phyloP scores from a whole-genome alignment of 2,329 filamentous ascomycete species.

The Penicillium sp. region DNA sequence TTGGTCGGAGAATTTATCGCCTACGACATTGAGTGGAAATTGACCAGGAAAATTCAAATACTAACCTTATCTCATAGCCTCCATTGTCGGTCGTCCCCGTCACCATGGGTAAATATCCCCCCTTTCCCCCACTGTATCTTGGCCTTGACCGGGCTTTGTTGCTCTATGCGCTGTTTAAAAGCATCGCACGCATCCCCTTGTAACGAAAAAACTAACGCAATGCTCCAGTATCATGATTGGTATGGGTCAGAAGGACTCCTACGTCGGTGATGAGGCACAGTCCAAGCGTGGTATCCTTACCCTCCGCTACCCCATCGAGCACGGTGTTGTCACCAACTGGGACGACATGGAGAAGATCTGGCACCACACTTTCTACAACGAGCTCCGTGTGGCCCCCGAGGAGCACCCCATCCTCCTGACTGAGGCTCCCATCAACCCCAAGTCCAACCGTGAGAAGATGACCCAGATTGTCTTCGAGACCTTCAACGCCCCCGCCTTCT shows the following conservation, averaged over 20 bases:
- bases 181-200: background rate
- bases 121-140: background rate
- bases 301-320: constrained; percentile 99
- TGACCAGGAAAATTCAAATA: constrained; percentile 12
- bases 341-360: constrained; percentile 99
- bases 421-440: constrained; percentile 99
- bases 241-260: constrained; percentile 99
- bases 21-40: background rate
- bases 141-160: background rate
- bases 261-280: constrained; percentile 99
- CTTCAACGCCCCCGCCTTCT: constrained; percentile 99
- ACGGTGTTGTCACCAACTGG: constrained; percentile 99
- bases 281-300: constrained; percentile 99
- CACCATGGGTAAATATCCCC: constrained; percentile 90
- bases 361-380: constrained; percentile 99
- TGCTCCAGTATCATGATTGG: constrained; percentile 95
- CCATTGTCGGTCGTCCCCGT: constrained; percentile 98
- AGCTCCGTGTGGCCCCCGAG: constrained; percentile 99
- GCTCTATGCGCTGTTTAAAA: background rate
- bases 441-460: constrained; percentile 99
- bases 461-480: constrained; percentile 99
- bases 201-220: background rate
- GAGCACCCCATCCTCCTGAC: constrained; percentile 99
- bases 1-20: background rate
- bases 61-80: constrained; percentile 63